Base-by-base conservation (phyloP, 495 filamentous ascomycete species). In the Gamarada debralockiae region DNA sequence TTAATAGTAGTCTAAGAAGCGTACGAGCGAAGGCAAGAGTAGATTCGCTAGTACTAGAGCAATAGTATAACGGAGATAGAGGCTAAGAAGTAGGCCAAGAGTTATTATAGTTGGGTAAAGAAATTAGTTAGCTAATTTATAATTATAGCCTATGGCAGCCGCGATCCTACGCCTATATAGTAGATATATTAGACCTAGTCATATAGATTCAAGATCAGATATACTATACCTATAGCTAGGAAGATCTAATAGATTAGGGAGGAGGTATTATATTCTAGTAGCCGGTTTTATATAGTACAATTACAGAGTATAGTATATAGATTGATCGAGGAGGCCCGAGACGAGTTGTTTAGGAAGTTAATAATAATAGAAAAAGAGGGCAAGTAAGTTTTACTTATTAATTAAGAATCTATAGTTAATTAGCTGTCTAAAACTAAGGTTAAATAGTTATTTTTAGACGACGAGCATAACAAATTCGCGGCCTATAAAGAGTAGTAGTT, bases 181-280 rank as follows among this genome's bases (percentile, higher is more conserved):
- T 48, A 27, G 47, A 50, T 50, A 10, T 50, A 38, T 18, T 20
- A 50, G 29, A 38, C 18, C 29, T 20, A 27, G 18, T 50, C 34
- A 23, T 50, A 50, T 23, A 23, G 33, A 21, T 50, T 50, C 21
- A 50, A 50, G 47, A 48, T 48, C 25, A 8, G 27, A 48, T 48
- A 48, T 33, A 48, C 25, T 27, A 48, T 27, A 14, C n/a, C 25
- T 27, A 27, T 27, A 3, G 27, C 22, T 14, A 27, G 25, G 20
- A 48, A 48, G 25, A 48, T 48, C 22, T 25, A 50, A 21, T 50
- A 25, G 47, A 50, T 50, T 24, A 3, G 34, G 13, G 31, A 50
- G 4, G 20, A 37, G n/a, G 33, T 50, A 10, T 50, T 50, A 50
- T 50, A 50, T 25, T 21, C 18, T 20, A 18, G 22, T 4, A 50